Base-by-base conservation (phyloP, 2,329 filamentous ascomycete species). In the Paecilomyces formosus region DNA sequence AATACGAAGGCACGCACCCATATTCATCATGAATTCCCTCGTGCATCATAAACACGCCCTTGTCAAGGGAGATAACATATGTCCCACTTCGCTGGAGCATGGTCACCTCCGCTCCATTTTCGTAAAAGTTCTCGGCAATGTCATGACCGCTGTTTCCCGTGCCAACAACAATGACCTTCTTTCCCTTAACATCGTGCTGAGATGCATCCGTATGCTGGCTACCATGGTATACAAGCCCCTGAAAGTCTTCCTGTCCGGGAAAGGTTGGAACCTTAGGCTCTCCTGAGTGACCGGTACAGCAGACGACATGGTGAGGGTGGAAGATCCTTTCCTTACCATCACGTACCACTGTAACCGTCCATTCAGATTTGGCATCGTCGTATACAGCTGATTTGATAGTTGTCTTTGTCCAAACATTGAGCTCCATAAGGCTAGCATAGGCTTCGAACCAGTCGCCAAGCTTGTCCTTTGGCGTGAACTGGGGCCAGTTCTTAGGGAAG, bases 61-160 rank as follows among this genome's bases (percentile, higher is more conserved):
- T 74, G 3, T 77, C 72, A 13, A 72, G 72, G 0, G 76, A 77
- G 26, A 83, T 72, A 11, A 82, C 78, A 64, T 79, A 82, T 2
- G 80, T 83, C 1, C 75, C 76, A 8, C 73, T 72, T 8, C 81
- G 78, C 66, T 85, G 82, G 1, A 85, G 64, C 76, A 85, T 80
- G 3, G 80, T 81, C 1, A 83, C 79, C 21, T 76, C 67, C 4
- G 78, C 78, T 1, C 81, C 81, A 33, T 78, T 75, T 55, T 81
- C 74, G 54, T 75, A 74, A 61, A 75, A 82, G 62, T 82, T 77
- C 63, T 81, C 77, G 0, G 79, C 78, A 54, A 82, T 79, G 55
- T 82, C 79, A 57, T 82, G 79, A 0, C 74, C 78, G 59, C 76
- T 79, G 57, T 79, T 82, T 13, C 79, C 78, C 1, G 77, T 76